A percentile compares a stretch with the other conserved stretches of the same genome.
Evolutionary conservation across 2,329 filamentous ascomycete genomes (phyloP).

Genomic region (Beauveria scarabaeidicola): DNA sequence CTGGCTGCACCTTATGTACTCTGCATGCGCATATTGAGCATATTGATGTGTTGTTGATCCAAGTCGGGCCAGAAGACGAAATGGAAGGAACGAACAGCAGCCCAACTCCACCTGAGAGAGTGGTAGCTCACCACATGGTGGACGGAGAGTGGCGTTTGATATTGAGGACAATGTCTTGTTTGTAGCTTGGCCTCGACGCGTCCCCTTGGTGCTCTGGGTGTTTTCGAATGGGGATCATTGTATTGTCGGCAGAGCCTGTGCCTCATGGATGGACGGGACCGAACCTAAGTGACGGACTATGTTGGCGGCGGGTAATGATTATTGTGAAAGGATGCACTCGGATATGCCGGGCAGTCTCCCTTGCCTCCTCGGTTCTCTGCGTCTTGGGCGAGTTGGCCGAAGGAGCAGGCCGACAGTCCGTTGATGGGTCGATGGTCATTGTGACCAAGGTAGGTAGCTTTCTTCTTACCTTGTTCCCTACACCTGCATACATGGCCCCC

Average conservation of each 20-base stretch:
- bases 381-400: background rate
- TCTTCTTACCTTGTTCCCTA: background rate
- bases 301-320: background rate
- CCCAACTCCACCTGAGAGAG: background rate
- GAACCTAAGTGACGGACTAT: background rate
- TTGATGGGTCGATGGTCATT: background rate
- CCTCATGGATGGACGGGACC: background rate
- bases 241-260: background rate
- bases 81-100: background rate
- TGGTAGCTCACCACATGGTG: background rate
- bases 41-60: background rate
- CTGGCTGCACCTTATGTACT: background rate
- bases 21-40: background rate
- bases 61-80: background rate
- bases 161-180: background rate
- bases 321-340: too few species aligned
- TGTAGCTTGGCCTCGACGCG: background rate
- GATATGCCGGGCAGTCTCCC: background rate
- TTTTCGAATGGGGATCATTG: background rate
- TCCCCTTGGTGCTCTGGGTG: background rate
- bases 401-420: background rate
- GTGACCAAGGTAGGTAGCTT: background rate
- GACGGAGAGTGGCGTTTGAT: background rate
- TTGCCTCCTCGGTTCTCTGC: background rate
- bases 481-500: background rate